Conservation (phyloP, 768 basidiomycete genomes). For the Rhodosporidiobolus odoratus region DNA sequence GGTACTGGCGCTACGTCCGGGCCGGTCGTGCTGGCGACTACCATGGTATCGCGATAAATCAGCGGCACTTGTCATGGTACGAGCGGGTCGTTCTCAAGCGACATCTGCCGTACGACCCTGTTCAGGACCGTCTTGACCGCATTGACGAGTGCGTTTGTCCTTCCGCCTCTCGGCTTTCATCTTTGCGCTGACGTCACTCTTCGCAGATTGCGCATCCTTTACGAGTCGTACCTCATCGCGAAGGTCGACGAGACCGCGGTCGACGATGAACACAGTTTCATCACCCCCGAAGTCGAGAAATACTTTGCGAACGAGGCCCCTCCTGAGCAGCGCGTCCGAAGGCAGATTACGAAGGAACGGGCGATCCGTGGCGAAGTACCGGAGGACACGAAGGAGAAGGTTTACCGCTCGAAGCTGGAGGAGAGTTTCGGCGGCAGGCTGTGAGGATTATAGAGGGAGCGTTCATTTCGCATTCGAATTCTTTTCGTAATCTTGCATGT, state of each 20-base stretch:
- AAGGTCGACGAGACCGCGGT: conserved; percentile 1
- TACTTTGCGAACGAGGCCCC: conserved; percentile 31
- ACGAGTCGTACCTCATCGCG: conserved; percentile 40
- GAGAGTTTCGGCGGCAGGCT: conserved; percentile 6
- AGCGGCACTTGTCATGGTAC: conserved; percentile 46
- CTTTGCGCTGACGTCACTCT: not conserved
- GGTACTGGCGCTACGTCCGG: conserved; percentile 45
- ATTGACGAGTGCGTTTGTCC: conserved; percentile 42
- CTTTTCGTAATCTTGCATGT: too few species aligned
- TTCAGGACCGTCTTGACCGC: conserved; percentile 45
- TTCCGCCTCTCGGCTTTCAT: not conserved
- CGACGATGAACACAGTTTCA: conserved; percentile 27
- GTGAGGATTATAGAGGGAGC: not conserved
- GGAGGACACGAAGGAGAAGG: not conserved
- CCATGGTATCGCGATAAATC: conserved; percentile 50
- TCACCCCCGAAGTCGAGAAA: conserved; percentile 26
- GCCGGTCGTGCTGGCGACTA: conserved; percentile 46
- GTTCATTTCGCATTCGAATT: too few species aligned
- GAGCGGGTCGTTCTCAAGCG: conserved; percentile 47
- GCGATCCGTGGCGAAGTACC: conserved; percentile 11
- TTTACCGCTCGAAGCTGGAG: conserved; percentile 19
- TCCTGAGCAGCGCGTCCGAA: conserved; percentile 3
- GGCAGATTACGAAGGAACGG: conserved; percentile 28
- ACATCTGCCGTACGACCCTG: conserved; percentile 45
- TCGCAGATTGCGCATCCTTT: conserved; percentile 42